These are phyloP conservation scores for Pseudogymnoascus sp. DNA, from an alignment of 2,329 filamentous ascomycete species.

Conservation along the genomic window DNA sequence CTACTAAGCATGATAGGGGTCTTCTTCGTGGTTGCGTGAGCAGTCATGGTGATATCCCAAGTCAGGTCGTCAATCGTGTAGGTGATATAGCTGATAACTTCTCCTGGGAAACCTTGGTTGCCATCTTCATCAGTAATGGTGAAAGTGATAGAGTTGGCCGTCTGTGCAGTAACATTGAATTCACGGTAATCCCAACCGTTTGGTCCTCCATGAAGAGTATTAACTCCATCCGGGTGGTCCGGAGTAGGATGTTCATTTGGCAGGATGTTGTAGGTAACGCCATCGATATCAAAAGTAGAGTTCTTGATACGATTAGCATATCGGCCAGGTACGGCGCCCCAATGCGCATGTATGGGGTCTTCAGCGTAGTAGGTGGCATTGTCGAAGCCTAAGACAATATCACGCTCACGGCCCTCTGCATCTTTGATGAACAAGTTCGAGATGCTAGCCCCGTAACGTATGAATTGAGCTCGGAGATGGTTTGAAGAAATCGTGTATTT, in stretches of 20 bases:
- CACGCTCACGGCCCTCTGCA: constrained; percentile 58
- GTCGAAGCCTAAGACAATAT: constrained; percentile 68
- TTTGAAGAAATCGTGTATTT: constrained; percentile 67
- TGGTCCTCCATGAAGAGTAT: constrained; percentile 63
- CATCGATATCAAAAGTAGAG: constrained; percentile 63
- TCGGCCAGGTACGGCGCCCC: constrained; percentile 65
- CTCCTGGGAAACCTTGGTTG: constrained; percentile 70
- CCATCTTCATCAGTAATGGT: constrained; percentile 65
- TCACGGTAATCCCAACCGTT: constrained; percentile 73
- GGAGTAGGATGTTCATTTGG: constrained; percentile 57
- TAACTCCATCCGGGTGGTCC: constrained; percentile 43
- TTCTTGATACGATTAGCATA: constrained; percentile 80
- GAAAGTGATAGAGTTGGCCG: constrained; percentile 63
- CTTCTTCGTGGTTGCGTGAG: constrained; percentile 62
- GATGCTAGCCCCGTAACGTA: constrained; percentile 68
- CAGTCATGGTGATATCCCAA: constrained; percentile 69
- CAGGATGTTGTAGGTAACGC: constrained; percentile 48
- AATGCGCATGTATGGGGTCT: constrained; percentile 61
- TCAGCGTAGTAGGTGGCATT: constrained; percentile 64
- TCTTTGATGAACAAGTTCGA: constrained; percentile 66
- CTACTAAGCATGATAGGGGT: constrained; percentile 76
- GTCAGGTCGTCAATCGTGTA: constrained; percentile 60
- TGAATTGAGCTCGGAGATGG: constrained; percentile 61
- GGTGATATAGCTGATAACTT: constrained; percentile 66
- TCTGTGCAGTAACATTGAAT: constrained; percentile 67